phyloP scores from a whole-genome alignment of 495 filamentous ascomycete species.

The Platismatia glauca region DNA sequence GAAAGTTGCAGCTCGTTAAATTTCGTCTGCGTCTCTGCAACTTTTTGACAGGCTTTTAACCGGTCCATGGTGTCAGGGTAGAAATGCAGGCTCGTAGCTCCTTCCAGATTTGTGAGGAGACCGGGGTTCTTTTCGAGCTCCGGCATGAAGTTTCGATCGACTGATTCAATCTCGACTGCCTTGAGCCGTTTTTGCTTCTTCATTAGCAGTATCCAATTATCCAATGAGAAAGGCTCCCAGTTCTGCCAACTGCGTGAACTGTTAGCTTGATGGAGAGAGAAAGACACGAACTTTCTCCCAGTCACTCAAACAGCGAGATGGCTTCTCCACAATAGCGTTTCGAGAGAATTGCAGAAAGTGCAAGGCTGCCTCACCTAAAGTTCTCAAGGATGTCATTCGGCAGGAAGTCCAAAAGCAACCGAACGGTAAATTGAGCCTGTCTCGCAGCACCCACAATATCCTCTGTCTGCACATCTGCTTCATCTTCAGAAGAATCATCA shows the following conservation, averaged over 20 bases:
- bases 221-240: slow-evolving; percentile 18
- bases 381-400: slow-evolving; percentile 16
- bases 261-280: neutral
- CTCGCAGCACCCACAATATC: slow-evolving; percentile 5
- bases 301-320: neutral
- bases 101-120: slow-evolving; percentile 8
- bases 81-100: slow-evolving; percentile 12
- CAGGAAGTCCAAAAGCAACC: slow-evolving; percentile 13
- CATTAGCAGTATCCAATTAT: slow-evolving; percentile 15
- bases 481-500: slow-evolving; percentile 15
- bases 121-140: slow-evolving; percentile 13
- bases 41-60: slow-evolving; percentile 17
- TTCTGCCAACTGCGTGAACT: slow-evolving; percentile 12
- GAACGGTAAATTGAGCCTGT: slow-evolving; percentile 16
- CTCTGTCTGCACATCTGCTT: slow-evolving; percentile 4
- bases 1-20: slow-evolving; percentile 13
- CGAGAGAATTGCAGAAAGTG: neutral
- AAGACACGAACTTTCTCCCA: neutral
- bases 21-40: slow-evolving; percentile 12
- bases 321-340: neutral
- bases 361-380: slow-evolving; percentile 8
- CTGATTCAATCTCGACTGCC: slow-evolving; percentile 9
- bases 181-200: slow-evolving; percentile 15
- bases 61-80: slow-evolving; percentile 16
- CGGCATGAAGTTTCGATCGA: slow-evolving; percentile 8